Evolutionary conservation across 192 early-diverging fungal genomes (phyloP).

Genomic region (Coemansia sp.): DNA sequence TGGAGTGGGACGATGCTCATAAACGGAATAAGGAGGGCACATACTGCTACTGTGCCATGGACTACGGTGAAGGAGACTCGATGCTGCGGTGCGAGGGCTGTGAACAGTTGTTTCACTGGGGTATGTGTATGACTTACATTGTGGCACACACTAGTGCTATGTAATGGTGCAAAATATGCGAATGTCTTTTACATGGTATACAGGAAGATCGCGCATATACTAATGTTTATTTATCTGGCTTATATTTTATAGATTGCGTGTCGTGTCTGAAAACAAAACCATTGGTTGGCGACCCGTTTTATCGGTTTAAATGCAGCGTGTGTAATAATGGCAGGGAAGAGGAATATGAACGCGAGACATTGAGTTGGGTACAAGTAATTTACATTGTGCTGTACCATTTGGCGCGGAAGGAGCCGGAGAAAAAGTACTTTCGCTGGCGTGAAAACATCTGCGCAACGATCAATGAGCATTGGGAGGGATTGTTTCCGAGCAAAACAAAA

Average conservation of each 20-base stretch:
- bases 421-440: constrained; percentile 75
- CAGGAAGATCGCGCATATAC: background rate
- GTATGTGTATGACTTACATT: constrained; percentile 35
- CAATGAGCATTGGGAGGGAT: constrained; percentile 70
- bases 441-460: constrained; percentile 80
- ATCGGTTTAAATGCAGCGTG: constrained; percentile 71
- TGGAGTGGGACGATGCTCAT: constrained; percentile 58
- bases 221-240: background rate
- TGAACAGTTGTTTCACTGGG: constrained; percentile 71
- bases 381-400: constrained; percentile 76
- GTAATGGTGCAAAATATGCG: background rate
- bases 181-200: background rate
- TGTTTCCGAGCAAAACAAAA: constrained; percentile 67
- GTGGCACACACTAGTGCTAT: background rate
- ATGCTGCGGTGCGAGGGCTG: constrained; percentile 71
- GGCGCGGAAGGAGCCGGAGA: constrained; percentile 59
- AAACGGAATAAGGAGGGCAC: constrained; percentile 61
- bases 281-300: constrained; percentile 72
- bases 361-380: constrained; percentile 73
- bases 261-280: constrained; percentile 57
- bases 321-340: constrained; percentile 64
- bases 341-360: constrained; percentile 62
- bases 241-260: constrained; percentile 60
- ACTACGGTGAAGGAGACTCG: constrained; percentile 58
- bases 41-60: constrained; percentile 82